Conservation (phyloP, 176 grass and related monocot genomes). For the Cymbopogon citratus region DNA sequence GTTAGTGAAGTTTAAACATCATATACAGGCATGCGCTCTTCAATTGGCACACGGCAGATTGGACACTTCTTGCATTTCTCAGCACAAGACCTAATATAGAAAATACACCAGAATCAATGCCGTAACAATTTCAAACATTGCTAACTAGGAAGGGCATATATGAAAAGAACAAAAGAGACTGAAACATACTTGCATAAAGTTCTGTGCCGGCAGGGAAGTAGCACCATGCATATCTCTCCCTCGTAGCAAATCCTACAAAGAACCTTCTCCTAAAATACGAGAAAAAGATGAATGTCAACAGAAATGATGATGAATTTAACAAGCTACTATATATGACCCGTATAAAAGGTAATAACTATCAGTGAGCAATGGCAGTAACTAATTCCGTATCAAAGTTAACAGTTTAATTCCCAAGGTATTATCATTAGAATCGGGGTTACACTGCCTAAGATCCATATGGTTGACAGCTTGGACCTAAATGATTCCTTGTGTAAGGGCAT, state of each 20-base stretch:
- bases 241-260: constrained; percentile 93
- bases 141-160: neutral
- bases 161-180: neutral
- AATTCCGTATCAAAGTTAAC: neutral
- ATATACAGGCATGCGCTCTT: constrained; percentile 90
- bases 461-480: neutral
- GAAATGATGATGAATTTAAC: neutral
- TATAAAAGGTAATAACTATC: neutral
- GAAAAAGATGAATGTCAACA: neutral
- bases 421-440: neutral
- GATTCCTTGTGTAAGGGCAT: neutral
- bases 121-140: neutral
- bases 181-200: constrained; percentile 87
- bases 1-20: constrained; percentile 78
- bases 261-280: constrained; percentile 73
- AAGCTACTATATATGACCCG: neutral
- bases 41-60: constrained; percentile 85
- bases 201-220: constrained; percentile 85
- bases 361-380: neutral
- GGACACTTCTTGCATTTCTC: constrained; percentile 99
- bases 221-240: constrained; percentile 85
- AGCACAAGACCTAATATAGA: constrained; percentile 55
- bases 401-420: neutral
- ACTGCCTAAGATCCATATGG: neutral
- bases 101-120: constrained; percentile 5